phyloP scores from a whole-genome alignment of 1,284 basidiomycete species.

The Leccinum fuscescens region DNA sequence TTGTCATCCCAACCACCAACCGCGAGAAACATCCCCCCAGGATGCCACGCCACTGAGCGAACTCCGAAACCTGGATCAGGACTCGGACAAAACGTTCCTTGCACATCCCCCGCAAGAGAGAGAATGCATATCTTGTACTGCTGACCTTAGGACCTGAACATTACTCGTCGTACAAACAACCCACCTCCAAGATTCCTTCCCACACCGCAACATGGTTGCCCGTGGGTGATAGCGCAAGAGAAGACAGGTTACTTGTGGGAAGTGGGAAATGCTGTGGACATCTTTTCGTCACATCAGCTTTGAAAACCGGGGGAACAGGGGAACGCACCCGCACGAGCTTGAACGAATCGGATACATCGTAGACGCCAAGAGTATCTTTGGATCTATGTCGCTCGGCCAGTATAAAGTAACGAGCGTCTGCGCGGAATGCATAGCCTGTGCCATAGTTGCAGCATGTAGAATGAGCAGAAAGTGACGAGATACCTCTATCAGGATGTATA shows the following conservation, averaged over 20 bases:
- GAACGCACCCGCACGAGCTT: conserved; percentile 71
- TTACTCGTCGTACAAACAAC: conserved; percentile 13
- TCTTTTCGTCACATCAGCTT: conserved; percentile 23
- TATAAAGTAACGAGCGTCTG: conserved; percentile 77
- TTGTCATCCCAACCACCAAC: conserved; percentile 85
- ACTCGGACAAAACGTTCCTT: conserved; percentile 67
- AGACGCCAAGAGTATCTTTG: conserved; percentile 81
- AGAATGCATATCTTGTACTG: conserved; percentile 83
- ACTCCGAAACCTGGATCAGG: conserved; percentile 81
- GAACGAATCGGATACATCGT: conserved; percentile 70
- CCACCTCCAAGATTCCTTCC: conserved; percentile 79
- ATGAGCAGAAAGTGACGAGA: background rate
- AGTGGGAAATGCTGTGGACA: conserved; percentile 71
- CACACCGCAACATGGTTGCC: conserved; percentile 80
- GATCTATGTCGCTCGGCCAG: conserved; percentile 84
- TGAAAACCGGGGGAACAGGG: conserved; percentile 7
- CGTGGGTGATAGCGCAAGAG: conserved; percentile 77
- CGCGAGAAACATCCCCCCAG: conserved; percentile 74
- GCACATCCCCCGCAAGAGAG: conserved; percentile 67
- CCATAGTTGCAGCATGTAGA: conserved; percentile 6
- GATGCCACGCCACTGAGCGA: conserved; percentile 76
- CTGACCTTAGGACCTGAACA: background rate
- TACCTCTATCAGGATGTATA: conserved; percentile 73
- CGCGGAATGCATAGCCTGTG: conserved; percentile 74
- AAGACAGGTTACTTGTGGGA: conserved; percentile 72